Base-by-base conservation (phyloP, 176 grass and related monocot genomes). In the Oryza meyeriana region DNA sequence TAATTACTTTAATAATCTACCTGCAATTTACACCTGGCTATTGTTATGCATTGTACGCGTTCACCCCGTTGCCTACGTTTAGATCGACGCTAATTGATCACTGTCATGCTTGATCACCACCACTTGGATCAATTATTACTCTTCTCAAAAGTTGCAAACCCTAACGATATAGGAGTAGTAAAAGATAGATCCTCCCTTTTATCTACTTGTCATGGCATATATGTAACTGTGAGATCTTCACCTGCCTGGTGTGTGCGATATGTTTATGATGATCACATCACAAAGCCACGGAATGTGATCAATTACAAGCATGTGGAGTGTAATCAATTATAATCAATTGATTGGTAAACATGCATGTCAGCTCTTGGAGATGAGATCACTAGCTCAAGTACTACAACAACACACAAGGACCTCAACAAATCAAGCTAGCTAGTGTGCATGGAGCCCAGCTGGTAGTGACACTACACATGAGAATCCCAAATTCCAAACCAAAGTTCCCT, bases 81-180 rank as follows among this genome's bases (percentile, higher is more conserved):
- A 40, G 55, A 45, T 45, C 57, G 42, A 45, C 13, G 3, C 35
- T 24, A 47, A 16, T 16, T 61, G 24, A 79, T 79, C 76, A 72
- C 82, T 70, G 39, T 67, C 3, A 20, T 79, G 84, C 24, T 47
- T 90, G 90, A 88, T 95, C 90, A 84, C 90, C 90, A 84, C 90
- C 87, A 78, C 79, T 34, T 25, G 70, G 39, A 71, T 68, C 22
- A 59, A 55, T 9, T 57, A 59, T 70, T 50, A 34, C 79, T 69
- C 76, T 81, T 74, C 59, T 87, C 84, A 90, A 95, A 95, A 90
- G 88, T 14, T 79, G 90, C 77, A 79, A 36, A 40, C 81, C 16
- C 17, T 20, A 29, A 68, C 83, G 80, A 57, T 58, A n/a, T 55
- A 55, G 28, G 75, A 31, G 33, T 27, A 45, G 45, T 48, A 48